Evolutionary conservation across 495 filamentous ascomycete species (phyloP).

Genomic region (Parathielavia appendiculata): DNA sequence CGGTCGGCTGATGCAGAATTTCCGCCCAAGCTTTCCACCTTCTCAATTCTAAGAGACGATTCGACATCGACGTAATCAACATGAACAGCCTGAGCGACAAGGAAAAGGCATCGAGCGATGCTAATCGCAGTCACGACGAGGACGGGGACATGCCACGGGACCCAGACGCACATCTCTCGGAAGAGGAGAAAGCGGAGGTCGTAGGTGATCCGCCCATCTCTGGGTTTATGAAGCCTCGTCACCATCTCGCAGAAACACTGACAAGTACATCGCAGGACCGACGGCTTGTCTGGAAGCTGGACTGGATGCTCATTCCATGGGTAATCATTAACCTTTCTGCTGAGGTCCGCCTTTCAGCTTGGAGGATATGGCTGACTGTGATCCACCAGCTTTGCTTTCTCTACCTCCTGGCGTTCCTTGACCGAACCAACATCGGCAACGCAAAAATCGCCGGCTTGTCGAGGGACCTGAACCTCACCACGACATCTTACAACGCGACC

Average conservation of each 20-base stretch:
- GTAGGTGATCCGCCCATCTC: constrained; percentile 40
- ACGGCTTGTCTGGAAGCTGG: constrained; percentile 63
- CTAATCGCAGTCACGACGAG: constrained; percentile 28
- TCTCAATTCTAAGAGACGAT: constrained; percentile 11
- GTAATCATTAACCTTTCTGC: constrained; percentile 24
- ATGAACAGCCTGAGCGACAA: constrained; percentile 25
- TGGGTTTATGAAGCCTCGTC: neutral
- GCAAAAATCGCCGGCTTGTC: constrained; percentile 73
- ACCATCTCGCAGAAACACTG: neutral
- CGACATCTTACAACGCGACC: constrained; percentile 61
- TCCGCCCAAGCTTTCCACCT: constrained; percentile 6
- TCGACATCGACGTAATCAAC: constrained; percentile 20
- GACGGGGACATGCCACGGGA: constrained; percentile 37
- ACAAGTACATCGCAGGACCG: constrained; percentile 48
- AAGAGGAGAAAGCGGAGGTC: constrained; percentile 60
- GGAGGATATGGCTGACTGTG: neutral
- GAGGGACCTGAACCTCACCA: constrained; percentile 54
- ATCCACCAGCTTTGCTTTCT: constrained; percentile 61
- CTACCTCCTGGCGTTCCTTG: constrained; percentile 80
- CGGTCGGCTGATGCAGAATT: constrained; percentile 7
- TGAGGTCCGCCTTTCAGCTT: neutral
- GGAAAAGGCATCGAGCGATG: constrained; percentile 31
- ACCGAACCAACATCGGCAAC: constrained; percentile 82
- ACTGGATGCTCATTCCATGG: constrained; percentile 70
- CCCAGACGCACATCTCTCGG: constrained; percentile 63